Evolutionary conservation across 768 basidiomycete genomes (phyloP), one percentile per base, ranked within the genome.

Genomic region (Lactarius sp.): DNA sequence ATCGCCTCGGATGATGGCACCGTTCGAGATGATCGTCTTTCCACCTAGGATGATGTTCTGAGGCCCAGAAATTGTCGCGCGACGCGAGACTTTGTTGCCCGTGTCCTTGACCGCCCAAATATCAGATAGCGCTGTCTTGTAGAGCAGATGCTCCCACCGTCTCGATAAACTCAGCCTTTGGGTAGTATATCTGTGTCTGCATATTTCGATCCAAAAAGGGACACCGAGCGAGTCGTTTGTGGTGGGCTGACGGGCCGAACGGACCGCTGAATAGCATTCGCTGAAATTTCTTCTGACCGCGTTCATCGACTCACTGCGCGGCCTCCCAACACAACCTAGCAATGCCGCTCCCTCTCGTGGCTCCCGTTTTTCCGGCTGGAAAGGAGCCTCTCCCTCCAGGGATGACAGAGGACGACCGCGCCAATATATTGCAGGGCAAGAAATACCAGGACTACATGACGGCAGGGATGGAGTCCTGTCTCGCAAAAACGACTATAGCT

Each of bases 41-140:
- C 96, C 97, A 46, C 93, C 94, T 14, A 99, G 85, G 66, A 98
- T 93, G 73, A 98, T 99, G 73, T 97, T 98, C 74, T 94, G 90
- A 12, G 94, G 90, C 1, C 96, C 96, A 60, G 88, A 85, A 70
- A 98, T 97, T 33, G 87, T 88, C 18, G 94, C 93, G 65, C 90
- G 85, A 61, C 93, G 84, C 46, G 92, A 95, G 50, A 98, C 95
- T 75, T 96, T 96, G 79, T 98, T 96, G 51, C 92, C 93, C 66
- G 93, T 95, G 73, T 95, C 94, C 92, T 94, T 36, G 55, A 44
- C 16, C 52, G n/a, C 27, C 13, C 2, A n/a, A 36, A 18, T 37
- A 41, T 64, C 27, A 59, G 33, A 18, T 34, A 10, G 6, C 7
- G 10, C 8, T 9, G 1, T 10, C 10, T 27, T 27, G 2, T 41